phyloP scores from a whole-genome alignment of 768 basidiomycete species.

The Chalciporus pseudorubinellus region DNA sequence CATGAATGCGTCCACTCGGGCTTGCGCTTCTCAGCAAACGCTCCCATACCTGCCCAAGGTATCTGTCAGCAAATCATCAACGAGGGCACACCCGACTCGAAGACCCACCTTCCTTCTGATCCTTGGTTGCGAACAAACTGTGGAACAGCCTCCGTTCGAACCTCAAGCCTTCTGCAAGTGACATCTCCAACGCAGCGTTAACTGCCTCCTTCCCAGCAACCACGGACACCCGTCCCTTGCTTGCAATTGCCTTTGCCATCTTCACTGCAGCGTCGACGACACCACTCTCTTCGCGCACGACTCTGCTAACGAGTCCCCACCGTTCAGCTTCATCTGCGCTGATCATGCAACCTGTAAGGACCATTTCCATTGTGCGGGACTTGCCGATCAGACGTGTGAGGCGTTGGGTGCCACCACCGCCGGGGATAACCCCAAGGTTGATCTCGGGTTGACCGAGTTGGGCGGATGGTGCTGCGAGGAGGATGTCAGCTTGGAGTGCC shows the following conservation, averaged over 20 bases:
- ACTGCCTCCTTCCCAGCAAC: conserved; percentile 92
- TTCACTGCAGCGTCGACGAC: conserved; percentile 86
- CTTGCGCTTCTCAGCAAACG: conserved; percentile 93
- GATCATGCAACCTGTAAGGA: conserved; percentile 83
- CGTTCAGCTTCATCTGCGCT: conserved; percentile 76
- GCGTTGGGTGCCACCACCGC: conserved; percentile 92
- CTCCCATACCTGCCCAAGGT: conserved; percentile 72
- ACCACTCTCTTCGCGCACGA: conserved; percentile 74
- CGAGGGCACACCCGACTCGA: not conserved
- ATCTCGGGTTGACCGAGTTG: conserved; percentile 97
- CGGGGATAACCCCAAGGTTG: conserved; percentile 92
- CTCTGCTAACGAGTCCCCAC: conserved; percentile 86
- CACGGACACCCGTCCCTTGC: conserved; percentile 79
- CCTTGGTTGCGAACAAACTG: conserved; percentile 85
- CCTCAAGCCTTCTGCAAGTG: conserved; percentile 76
- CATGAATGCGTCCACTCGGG: conserved; percentile 68
- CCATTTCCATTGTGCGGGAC: conserved; percentile 91
- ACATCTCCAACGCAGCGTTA: conserved; percentile 86
- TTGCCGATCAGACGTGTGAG: conserved; percentile 85
- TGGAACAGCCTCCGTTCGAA: conserved; percentile 93
- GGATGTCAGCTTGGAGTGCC: conserved; percentile 94
- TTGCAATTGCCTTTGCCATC: conserved; percentile 74
- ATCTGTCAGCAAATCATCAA: not conserved
- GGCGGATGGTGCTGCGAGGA: conserved; percentile 86
- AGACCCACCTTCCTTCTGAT: conserved; percentile 88